Evolutionary conservation across 78 protist species (phyloP).

Genomic region (Dictyostelium intermedium): DNA sequence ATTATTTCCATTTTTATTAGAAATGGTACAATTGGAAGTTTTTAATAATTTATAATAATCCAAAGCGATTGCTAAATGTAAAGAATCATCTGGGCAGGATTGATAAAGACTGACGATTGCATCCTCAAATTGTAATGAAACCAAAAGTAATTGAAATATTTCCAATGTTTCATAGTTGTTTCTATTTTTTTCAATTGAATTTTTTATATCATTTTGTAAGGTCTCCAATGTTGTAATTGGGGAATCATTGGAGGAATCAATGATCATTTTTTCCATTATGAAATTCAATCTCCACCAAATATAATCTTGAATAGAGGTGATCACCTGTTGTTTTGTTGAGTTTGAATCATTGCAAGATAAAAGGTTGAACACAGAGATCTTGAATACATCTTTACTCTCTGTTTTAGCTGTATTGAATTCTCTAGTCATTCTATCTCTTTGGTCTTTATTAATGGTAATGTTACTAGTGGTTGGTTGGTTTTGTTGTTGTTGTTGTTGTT

Average conservation of each 20-base stretch:
- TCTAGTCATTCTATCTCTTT: not conserved
- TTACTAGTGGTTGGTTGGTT: not conserved
- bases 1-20: too few species aligned
- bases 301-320: constrained; percentile 54
- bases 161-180: constrained; percentile 12
- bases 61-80: constrained; percentile 50
- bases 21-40: not conserved
- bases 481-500: not conserved
- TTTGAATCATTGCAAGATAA: constrained; percentile 17
- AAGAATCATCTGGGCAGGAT: constrained; percentile 18
- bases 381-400: constrained; percentile 33
- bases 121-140: constrained; percentile 39
- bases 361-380: constrained; percentile 42
- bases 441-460: not conserved
- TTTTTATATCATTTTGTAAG: constrained; percentile 34
- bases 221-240: not conserved
- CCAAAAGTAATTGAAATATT: constrained; percentile 25
- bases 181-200: not conserved
- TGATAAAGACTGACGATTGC: constrained; percentile 25
- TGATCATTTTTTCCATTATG: not conserved
- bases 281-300: constrained; percentile 63
- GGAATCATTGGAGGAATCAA: not conserved
- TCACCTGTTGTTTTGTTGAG: not conserved
- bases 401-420: constrained; percentile 35
- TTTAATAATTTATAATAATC: constrained; percentile 12